phyloP scores from a whole-genome alignment of 2,329 filamentous ascomycete species.

The Colletotrichum tanaceti region DNA sequence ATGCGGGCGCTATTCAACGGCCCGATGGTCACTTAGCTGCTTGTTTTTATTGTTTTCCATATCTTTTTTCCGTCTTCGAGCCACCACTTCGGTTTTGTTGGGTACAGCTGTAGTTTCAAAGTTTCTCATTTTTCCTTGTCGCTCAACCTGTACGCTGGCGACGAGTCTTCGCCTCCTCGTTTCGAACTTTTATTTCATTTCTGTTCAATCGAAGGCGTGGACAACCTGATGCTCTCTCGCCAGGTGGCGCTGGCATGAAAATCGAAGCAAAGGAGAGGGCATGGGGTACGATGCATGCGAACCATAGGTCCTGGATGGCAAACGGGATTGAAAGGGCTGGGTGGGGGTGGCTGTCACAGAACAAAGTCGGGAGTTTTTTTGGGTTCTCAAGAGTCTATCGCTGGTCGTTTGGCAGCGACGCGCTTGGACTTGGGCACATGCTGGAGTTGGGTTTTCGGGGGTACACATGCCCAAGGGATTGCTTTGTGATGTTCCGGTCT shows the following conservation, averaged over 20 bases:
- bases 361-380: constrained; percentile 25
- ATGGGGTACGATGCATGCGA: constrained; percentile 9
- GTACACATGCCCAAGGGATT: constrained; percentile 17
- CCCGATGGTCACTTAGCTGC: background rate
- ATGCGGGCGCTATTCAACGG: constrained; percentile 29
- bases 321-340: constrained; percentile 28
- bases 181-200: background rate
- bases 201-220: constrained; percentile 21
- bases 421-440: background rate
- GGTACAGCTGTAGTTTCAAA: background rate
- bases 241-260: constrained; percentile 40
- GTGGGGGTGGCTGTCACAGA: constrained; percentile 8
- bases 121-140: background rate
- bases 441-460: constrained; percentile 32
- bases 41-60: background rate
- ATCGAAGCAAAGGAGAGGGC: constrained; percentile 16
- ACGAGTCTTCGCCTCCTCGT: background rate
- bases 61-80: background rate
- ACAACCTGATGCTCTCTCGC: constrained; percentile 40
- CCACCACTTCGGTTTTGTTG: constrained; percentile 10
- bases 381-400: constrained; percentile 4
- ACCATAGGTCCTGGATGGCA: constrained; percentile 33
- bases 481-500: constrained; percentile 6
- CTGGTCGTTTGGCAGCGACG: constrained; percentile 22
- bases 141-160: constrained; percentile 26